phyloP scores from a whole-genome alignment of 345 rosid species.

The Orychophragmus violaceus region DNA sequence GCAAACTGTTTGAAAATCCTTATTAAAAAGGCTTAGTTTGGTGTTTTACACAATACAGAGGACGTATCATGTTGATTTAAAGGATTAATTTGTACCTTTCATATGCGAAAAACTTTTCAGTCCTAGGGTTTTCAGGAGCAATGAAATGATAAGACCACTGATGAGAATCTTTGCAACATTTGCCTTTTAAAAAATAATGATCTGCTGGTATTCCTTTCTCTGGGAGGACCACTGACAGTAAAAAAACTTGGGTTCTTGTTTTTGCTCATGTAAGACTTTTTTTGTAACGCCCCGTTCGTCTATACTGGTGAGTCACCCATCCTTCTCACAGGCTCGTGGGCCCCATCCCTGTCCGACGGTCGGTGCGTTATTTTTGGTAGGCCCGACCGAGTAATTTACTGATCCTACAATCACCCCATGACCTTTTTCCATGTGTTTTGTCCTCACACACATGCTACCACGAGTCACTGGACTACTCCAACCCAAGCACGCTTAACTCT shows the following conservation, averaged over 20 bases:
- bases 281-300: too few species aligned
- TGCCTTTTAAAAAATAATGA: constrained; percentile 65
- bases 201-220: constrained; percentile 69
- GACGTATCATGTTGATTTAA: background rate
- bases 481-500: too few species aligned
- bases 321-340: too few species aligned
- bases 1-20: background rate
- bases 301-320: too few species aligned
- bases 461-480: too few species aligned
- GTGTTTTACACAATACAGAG: background rate
- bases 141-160: constrained; percentile 93
- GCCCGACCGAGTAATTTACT: too few species aligned
- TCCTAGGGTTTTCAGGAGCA: constrained; percentile 67
- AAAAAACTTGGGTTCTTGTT: constrained; percentile 48
- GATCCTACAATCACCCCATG: too few species aligned
- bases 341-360: too few species aligned
- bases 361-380: too few species aligned
- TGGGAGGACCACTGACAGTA: constrained; percentile 66
- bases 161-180: constrained; percentile 80
- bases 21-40: background rate
- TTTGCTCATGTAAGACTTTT: constrained; percentile 19
- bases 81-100: constrained; percentile 35
- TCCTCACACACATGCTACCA: too few species aligned
- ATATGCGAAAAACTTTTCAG: constrained; percentile 72
- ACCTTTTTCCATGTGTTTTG: too few species aligned